phyloP scores from a whole-genome alignment of 805 yeast species.

The Starmerella apis region DNA sequence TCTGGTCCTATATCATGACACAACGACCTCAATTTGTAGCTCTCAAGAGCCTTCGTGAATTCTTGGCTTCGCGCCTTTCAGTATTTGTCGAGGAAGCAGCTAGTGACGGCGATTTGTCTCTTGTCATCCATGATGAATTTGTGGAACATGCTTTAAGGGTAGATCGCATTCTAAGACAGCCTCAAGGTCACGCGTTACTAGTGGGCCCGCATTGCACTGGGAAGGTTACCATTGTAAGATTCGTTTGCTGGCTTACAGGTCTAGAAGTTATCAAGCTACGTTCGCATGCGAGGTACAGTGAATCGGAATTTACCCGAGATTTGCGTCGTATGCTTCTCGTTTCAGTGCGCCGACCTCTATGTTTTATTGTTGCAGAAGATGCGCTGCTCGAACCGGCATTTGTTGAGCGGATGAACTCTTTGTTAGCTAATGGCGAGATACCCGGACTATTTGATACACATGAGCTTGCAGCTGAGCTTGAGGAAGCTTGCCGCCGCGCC shows the following conservation, averaged over 20 bases:
- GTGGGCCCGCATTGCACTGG: slow-evolving; percentile 81
- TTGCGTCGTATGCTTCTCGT: slow-evolving; percentile 46
- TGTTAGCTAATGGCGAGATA: slow-evolving; percentile 85
- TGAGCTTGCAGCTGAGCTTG: slow-evolving; percentile 14
- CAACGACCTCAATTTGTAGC: slow-evolving; percentile 16
- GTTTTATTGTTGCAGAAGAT: slow-evolving; percentile 74
- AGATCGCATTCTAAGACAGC: slow-evolving; percentile 71
- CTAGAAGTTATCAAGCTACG: slow-evolving; percentile 47
- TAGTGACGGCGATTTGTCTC: slow-evolving; percentile 35
- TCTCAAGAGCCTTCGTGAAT: slow-evolving; percentile 38
- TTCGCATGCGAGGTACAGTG: slow-evolving; percentile 44
- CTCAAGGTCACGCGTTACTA: slow-evolving; percentile 81
- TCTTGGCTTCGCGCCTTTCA: slow-evolving; percentile 52
- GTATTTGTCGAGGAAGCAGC: slow-evolving; percentile 72
- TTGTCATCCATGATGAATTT: slow-evolving; percentile 58
- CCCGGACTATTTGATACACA: slow-evolving; percentile 73
- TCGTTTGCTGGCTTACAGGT: slow-evolving; percentile 90
- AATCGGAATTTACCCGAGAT: slow-evolving; percentile 57
- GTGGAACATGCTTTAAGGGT: slow-evolving; percentile 66
- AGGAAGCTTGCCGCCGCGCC: slow-evolving; percentile 10
- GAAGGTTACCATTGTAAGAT: slow-evolving; percentile 59
- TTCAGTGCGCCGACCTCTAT: slow-evolving; percentile 31
- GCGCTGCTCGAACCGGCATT: slow-evolving; percentile 65
- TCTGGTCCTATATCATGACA: slow-evolving; percentile 17
- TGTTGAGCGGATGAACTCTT: slow-evolving; percentile 81